Evolutionary conservation across 225 moss, liverwort and hornwort species (phyloP).

Genomic region (Physcomitrellopsis africana): DNA sequence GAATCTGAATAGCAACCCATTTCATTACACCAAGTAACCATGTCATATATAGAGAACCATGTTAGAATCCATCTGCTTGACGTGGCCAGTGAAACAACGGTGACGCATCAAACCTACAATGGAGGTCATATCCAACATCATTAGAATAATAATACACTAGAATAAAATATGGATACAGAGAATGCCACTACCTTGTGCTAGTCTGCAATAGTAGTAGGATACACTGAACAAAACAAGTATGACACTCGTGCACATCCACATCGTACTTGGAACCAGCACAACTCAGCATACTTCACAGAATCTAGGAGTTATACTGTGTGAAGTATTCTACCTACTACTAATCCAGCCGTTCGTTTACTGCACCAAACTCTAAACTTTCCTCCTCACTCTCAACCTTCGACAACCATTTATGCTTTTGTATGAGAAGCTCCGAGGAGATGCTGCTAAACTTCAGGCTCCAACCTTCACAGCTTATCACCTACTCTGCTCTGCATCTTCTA

Average conservation of each 20-base stretch:
- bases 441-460: constrained; percentile 33
- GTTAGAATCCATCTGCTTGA: too few species aligned
- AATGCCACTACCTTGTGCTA: constrained; percentile 12
- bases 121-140: too few species aligned
- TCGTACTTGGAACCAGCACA: constrained; percentile 24
- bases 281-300: constrained; percentile 23
- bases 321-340: constrained; percentile 10
- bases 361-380: background rate
- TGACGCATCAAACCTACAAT: too few species aligned
- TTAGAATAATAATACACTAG: background rate
- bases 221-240: constrained; percentile 5
- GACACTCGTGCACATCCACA: background rate
- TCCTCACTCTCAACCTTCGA: constrained; percentile 6
- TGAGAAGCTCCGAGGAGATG: constrained; percentile 30
- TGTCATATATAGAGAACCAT: too few species aligned
- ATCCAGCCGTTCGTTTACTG: constrained; percentile 3
- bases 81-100: too few species aligned
- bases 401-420: constrained; percentile 20
- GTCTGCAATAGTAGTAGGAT: background rate
- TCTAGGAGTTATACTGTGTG: background rate
- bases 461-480: constrained; percentile 32
- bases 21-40: too few species aligned
- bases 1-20: too few species aligned
- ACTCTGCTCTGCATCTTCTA: constrained; percentile 29
- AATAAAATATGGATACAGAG: constrained; percentile 26